Evolutionary conservation across 176 grass and related monocot genomes (phyloP).

Genomic region (Elymus sibiricus): DNA sequence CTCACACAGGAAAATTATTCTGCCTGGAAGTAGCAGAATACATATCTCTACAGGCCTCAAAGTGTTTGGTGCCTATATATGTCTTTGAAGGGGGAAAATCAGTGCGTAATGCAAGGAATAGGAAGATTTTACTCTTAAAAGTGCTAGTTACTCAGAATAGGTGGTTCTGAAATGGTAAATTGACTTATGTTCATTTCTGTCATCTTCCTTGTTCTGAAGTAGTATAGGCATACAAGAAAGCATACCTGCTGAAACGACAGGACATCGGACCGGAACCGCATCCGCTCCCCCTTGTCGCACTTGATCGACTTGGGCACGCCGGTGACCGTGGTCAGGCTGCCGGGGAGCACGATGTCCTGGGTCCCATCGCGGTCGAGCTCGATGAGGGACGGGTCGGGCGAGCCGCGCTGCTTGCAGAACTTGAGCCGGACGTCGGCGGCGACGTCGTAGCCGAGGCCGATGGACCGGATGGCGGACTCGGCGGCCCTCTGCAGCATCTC

Average conservation of each 20-base stretch:
- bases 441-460: conserved; percentile 86
- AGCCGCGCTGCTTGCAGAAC: conserved; percentile 58
- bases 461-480: conserved; percentile 60
- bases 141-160: background rate
- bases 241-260: conserved; percentile 90
- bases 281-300: conserved; percentile 91
- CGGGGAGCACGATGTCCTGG: conserved; percentile 75
- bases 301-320: conserved; percentile 65
- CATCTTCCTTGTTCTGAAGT: background rate
- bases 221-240: background rate
- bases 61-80: background rate
- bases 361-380: conserved; percentile 52
- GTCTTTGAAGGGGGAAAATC: background rate
- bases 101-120: background rate
- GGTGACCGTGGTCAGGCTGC: conserved; percentile 39
- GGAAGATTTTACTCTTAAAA: background rate
- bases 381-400: conserved; percentile 60
- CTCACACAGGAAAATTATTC: background rate
- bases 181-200: background rate
- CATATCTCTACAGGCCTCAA: background rate
- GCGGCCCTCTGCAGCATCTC: conserved; percentile 26
- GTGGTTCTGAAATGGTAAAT: background rate
- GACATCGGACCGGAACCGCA: conserved; percentile 78
- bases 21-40: background rate
- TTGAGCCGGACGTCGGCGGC: conserved; percentile 76